Conservation (phyloP, 441 rosid species). For the Populus hybrid region DNA sequence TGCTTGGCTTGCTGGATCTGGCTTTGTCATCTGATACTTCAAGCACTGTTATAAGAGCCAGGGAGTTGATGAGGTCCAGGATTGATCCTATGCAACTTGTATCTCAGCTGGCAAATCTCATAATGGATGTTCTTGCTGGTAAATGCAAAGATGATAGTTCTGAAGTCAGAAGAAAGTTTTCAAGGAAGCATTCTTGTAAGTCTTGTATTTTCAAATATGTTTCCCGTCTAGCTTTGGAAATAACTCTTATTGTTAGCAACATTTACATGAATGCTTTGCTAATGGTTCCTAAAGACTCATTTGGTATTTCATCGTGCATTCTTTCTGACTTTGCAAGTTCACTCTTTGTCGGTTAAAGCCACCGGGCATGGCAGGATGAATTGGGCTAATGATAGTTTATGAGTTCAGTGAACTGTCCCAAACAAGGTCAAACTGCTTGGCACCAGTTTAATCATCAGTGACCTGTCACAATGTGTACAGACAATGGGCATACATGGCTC, state of each 20-base stretch:
- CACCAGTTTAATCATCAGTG: neutral
- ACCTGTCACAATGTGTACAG: neutral
- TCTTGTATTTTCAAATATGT: neutral
- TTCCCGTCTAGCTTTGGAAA: neutral
- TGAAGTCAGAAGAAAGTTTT: constrained; percentile 54
- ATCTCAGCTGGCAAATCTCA: constrained; percentile 87
- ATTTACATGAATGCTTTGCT: neutral
- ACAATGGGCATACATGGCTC: neutral
- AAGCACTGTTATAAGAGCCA: constrained; percentile 80
- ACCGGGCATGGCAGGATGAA: neutral
- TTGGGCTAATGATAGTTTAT: neutral
- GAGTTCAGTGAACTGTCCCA: neutral
- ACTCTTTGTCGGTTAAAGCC: neutral
- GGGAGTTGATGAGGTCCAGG: constrained; percentile 88
- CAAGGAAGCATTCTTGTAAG: constrained; percentile 60
- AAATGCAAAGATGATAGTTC: constrained; percentile 57
- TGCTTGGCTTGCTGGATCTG: constrained; percentile 83
- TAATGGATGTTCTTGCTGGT: constrained; percentile 83
- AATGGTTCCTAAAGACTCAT: neutral
- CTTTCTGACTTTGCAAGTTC: neutral
- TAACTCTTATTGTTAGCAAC: neutral
- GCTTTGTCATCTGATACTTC: constrained; percentile 92
- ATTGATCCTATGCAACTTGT: constrained; percentile 89
- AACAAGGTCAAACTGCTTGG: neutral
- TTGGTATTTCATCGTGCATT: neutral